Evolutionary conservation across 164 flowering plant genomes (phyloP), one percentile per base, ranked within the genome.

Genomic region (Stephania cephalantha): DNA sequence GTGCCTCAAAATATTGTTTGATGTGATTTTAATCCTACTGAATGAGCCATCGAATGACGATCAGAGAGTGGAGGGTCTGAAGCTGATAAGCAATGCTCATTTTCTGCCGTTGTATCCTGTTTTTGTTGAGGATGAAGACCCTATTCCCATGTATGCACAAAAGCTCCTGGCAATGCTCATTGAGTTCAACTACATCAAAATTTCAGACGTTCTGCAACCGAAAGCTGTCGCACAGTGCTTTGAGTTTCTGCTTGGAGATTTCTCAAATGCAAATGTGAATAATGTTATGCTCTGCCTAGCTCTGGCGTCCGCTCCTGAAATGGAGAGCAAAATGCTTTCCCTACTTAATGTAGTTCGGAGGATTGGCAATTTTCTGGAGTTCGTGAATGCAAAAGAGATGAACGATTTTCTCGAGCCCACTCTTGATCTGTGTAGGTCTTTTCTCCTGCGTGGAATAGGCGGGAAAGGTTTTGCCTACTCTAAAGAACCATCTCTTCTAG

Each of bases 361-460:
- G 81, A 90, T 95, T 71, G 96, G 95, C 61, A 90, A 90, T 77
- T 89, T 95, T 52, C 83, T 95, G 73, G 96, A 90, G 80, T 90
- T 89, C 84, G 96, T 91, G n/a, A 84, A 84, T 71, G 90, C 94
- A 50, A 90, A 86, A 81, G 93, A 84, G 68, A 91, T 92, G 97
- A 96, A 88, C 73, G 99, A 95, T 87, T 93, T 90, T 81, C 87
- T 93, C 45, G 95, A 92, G 80, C 98, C 98, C 61, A 90, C 98
- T 63, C 90, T 95, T 25, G 84, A 87, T 53, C 83, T 95, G 17
- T 91, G 92, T 74, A 86, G 84, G 78, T 95, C 94, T 58, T 88
- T 95, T 70, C 90, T 95, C 79, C 78, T 86, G 17, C 90, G 93
- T 18, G 85, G 90, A 25, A 78, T 87, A n/a, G 83, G 85, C 64